Evolutionary conservation across 768 basidiomycete species (phyloP).

Genomic region (Exidia glandulosa): DNA sequence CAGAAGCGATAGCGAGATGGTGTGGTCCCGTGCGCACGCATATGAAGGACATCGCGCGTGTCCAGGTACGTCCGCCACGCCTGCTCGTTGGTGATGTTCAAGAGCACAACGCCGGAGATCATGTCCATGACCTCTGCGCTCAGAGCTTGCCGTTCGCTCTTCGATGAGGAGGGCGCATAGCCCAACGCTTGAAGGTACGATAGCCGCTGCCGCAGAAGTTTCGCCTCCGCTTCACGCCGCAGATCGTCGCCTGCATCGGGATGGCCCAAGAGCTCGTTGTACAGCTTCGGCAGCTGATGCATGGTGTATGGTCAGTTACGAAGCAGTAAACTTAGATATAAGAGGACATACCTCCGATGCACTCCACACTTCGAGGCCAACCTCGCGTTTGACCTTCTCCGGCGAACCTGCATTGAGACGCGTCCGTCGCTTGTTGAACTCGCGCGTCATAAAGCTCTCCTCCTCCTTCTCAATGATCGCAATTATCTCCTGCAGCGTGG

Average conservation of each 20-base stretch:
- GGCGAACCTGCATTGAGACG: conserved; percentile 59
- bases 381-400: conserved; percentile 48
- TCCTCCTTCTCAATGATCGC: conserved; percentile 54
- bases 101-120: conserved; percentile 61
- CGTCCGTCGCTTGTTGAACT: conserved; percentile 67
- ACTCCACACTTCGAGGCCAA: conserved; percentile 53
- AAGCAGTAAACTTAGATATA: not conserved
- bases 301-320: not conserved
- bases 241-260: conserved; percentile 66
- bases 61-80: conserved; percentile 79
- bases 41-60: conserved; percentile 49
- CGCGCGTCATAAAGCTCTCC: conserved; percentile 40
- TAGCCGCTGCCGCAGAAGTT: conserved; percentile 56
- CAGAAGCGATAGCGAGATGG: conserved; percentile 2
- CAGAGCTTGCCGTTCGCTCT: conserved; percentile 33
- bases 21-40: conserved; percentile 42
- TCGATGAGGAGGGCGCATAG: conserved; percentile 26
- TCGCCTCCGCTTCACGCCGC: conserved; percentile 68
- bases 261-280: conserved; percentile 73
- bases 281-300: conserved; percentile 54
- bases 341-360: conserved; percentile 40
- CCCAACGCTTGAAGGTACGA: conserved; percentile 45
- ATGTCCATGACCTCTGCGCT: conserved; percentile 60
- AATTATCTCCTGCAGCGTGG: conserved; percentile 62
- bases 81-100: conserved; percentile 65